These are phyloP conservation scores for Coniochaeta ligniaria DNA, from an alignment of 2,329 filamentous ascomycete genomes.

Conservation along the genomic window DNA sequence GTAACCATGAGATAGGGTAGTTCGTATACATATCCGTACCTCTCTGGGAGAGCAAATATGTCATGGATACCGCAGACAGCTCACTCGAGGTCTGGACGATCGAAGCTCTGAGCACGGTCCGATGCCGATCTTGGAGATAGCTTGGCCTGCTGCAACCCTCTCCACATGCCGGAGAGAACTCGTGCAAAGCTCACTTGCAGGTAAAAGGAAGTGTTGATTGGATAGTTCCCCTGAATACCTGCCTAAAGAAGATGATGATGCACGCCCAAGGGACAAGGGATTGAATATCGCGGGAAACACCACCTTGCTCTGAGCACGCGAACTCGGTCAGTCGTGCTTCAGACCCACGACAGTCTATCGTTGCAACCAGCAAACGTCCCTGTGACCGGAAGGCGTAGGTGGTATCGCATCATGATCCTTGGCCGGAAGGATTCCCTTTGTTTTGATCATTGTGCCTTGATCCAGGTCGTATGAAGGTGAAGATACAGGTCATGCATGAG, in stretches of 20 bases:
- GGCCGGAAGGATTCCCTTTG: background rate
- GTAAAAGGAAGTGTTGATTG: conserved; percentile 11
- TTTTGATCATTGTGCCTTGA: background rate
- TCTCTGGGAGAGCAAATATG: background rate
- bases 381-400: background rate
- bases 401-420: background rate
- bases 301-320: background rate
- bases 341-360: background rate
- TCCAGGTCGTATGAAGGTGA: background rate
- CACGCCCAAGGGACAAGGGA: background rate
- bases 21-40: background rate
- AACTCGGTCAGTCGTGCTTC: background rate
- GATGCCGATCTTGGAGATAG: background rate
- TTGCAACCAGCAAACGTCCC: background rate
- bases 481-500: background rate
- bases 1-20: too few species aligned
- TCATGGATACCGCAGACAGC: background rate
- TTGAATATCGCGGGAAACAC: background rate
- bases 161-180: background rate
- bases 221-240: conserved; percentile 12
- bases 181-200: background rate
- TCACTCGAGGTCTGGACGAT: background rate
- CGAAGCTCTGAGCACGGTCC: background rate
- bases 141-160: background rate
- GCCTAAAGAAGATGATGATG: conserved; percentile 12